Base-by-base conservation (phyloP, 2,329 filamentous ascomycete genomes). In the Calycina herbarum region DNA sequence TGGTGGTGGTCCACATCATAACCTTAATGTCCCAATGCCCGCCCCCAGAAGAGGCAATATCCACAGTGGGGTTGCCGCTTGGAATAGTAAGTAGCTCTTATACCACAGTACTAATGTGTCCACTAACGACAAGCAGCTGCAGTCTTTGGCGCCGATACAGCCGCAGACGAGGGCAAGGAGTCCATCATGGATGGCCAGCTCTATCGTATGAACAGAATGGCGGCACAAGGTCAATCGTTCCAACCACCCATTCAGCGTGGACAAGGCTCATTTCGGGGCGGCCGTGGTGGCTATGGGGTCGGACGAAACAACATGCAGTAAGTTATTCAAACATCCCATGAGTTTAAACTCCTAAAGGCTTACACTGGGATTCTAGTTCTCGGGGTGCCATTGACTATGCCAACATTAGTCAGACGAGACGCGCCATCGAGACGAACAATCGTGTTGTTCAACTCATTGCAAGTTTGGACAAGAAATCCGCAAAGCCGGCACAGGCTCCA, bases 161-260 rank as follows among this genome's bases (percentile, higher is more conserved):
- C 69, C 5, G 63, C 69, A 0, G 56, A 69, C 5, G 66, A 63
- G 4, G 57, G 66, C 1, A 67, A 74, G 24, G 70, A 73, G n/a
- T 64, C 67, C 13, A 73, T 75, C 54, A 70, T 69, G 3, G 69
- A 72, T 60, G 74, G 74, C 10, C 72, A 74, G 57, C 61, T 75
- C 4, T 71, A 71, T 62, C 69, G 74, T 15, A 20, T 72, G n/a
- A 65, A 73, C 29, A 67, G 65, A 67, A 65, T 57, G 4, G 45
- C 64, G 5, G 17, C 57, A 24, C 31, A 29, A 8, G 11, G 13
- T 4, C n/a, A 35, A 1, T 38, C 35, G 10, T 11, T 11, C 13
- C 35, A 38, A 15, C 2, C 8, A 11, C 15, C 13, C 6, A 8
- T 13, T 7, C 48, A 51, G 8, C 58, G 45, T 35, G 59, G 59